Evolutionary conservation across 164 flowering plant species (phyloP).

Genomic region (Sedum album): DNA sequence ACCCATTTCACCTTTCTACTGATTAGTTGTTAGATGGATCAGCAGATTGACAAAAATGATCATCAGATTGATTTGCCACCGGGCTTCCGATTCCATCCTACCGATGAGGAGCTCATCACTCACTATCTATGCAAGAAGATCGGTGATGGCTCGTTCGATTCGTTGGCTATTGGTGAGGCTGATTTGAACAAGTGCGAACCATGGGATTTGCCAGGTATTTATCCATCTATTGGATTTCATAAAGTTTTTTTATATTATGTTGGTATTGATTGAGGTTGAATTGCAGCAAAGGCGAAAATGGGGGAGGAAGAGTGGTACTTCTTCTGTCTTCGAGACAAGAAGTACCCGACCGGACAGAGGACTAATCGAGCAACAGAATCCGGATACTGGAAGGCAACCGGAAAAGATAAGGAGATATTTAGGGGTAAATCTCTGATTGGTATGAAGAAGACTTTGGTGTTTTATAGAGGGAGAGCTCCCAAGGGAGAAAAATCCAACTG

Average conservation of each 20-base stretch:
- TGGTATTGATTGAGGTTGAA: not conserved
- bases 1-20: not conserved
- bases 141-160: slow-evolving; percentile 20
- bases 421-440: slow-evolving; percentile 31
- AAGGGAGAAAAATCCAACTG: slow-evolving; percentile 43
- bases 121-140: slow-evolving; percentile 37
- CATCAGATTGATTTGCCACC: slow-evolving; percentile 40
- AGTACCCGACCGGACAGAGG: slow-evolving; percentile 49
- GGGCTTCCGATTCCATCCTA: slow-evolving; percentile 44
- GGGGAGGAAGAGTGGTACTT: slow-evolving; percentile 54
- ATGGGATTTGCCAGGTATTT: slow-evolving; percentile 52
- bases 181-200: slow-evolving; percentile 58
- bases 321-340: slow-evolving; percentile 41
- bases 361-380: slow-evolving; percentile 43
- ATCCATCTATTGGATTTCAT: not conserved
- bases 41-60: slow-evolving; percentile 12
- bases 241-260: no score
- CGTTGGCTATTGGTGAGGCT: slow-evolving; percentile 36
- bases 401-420: slow-evolving; percentile 48
- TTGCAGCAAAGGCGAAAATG: slow-evolving; percentile 46
- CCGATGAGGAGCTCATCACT: slow-evolving; percentile 42
- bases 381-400: slow-evolving; percentile 59
- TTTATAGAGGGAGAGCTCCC: slow-evolving; percentile 51
- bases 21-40: not conserved
- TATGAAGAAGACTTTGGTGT: slow-evolving; percentile 57